phyloP scores from a whole-genome alignment of 106 monocot genomes.

The Allium fistulosum region DNA sequence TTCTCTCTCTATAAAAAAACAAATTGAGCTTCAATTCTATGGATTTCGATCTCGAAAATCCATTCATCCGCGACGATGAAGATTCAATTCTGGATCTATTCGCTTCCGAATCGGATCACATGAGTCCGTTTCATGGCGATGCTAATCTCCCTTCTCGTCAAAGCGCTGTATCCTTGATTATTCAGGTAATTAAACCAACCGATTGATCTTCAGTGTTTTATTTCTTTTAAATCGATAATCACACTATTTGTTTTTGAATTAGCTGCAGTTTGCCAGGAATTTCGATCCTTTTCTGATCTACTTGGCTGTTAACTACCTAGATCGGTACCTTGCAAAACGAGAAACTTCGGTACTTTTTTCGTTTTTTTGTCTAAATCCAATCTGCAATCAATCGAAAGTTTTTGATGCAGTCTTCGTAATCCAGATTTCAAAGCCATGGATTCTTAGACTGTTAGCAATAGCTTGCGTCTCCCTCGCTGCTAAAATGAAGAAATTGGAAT shows the following conservation, averaged over 20 bases:
- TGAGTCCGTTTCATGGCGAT: conserved; percentile 16
- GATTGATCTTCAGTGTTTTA: too few species aligned
- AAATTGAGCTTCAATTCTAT: not conserved
- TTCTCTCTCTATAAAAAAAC: not conserved
- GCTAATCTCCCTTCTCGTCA: conserved; percentile 23
- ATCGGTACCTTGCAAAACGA: conserved; percentile 69
- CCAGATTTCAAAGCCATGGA: conserved; percentile 78
- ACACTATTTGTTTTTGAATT: not conserved
- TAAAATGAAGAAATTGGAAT: conserved; percentile 64
- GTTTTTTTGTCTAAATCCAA: conserved; percentile 3
- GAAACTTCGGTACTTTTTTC: conserved; percentile 35
- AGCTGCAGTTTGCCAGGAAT: conserved; percentile 38
- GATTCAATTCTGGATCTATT: conserved; percentile 34
- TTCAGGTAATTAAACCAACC: conserved; percentile 33
- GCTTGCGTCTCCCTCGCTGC: conserved; percentile 81
- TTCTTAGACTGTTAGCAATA: conserved; percentile 55
- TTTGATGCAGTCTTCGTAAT: not conserved
- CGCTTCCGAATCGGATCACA: conserved; percentile 66
- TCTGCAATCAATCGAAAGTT: not conserved
- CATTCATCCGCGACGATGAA: conserved; percentile 5
- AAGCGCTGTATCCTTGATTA: conserved; percentile 41
- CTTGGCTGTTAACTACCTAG: conserved; percentile 81
- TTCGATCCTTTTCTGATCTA: conserved; percentile 57
- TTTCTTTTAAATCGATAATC: not conserved
- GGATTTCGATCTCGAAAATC: conserved; percentile 27